A percentile compares a stretch with the other conserved stretches of the same genome.
phyloP scores from a whole-genome alignment of 140 eudicot species.

The Senecio squalidus region DNA sequence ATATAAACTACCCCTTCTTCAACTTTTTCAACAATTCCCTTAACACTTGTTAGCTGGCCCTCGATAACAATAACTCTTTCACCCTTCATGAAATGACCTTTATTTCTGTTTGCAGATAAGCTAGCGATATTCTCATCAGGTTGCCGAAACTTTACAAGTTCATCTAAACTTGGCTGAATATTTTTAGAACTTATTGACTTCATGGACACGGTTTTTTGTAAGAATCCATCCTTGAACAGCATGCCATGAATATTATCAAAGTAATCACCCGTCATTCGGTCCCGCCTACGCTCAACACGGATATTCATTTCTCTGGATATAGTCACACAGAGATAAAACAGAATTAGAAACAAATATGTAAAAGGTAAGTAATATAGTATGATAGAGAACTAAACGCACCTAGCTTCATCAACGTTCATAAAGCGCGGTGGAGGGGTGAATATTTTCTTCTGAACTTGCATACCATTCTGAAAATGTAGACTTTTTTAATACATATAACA shows the following conservation, averaged over 20 bases:
- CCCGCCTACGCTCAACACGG: slow-evolving; percentile 77
- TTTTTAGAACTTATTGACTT: slow-evolving; percentile 11
- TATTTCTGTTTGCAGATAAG: slow-evolving; percentile 81
- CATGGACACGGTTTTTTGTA: slow-evolving; percentile 48
- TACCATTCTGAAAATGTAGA: slow-evolving; percentile 59
- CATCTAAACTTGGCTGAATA: slow-evolving; percentile 90
- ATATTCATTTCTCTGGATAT: slow-evolving; percentile 66
- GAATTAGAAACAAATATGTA: background rate
- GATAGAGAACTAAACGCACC: slow-evolving; percentile 26
- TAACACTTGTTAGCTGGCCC: slow-evolving; percentile 80
- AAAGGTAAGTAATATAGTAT: background rate
- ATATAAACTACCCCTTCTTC: too few relatives aligned
- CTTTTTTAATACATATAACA: background rate
- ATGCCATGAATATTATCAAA: slow-evolving; percentile 67
- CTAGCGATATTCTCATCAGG: slow-evolving; percentile 69
- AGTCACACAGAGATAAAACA: background rate
- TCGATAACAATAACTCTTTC: slow-evolving; percentile 77
- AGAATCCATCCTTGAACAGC: too few relatives aligned
- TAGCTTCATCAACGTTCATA: slow-evolving; percentile 92
- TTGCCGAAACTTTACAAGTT: slow-evolving; percentile 79
- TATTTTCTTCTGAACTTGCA: slow-evolving; percentile 69
- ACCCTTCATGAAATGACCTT: slow-evolving; percentile 94
- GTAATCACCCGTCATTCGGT: slow-evolving; percentile 73
- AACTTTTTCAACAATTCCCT: slow-evolving; percentile 80
- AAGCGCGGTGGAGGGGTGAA: too few relatives aligned